Percentiles rank a stretch among this genome's conserved stretches.
Evolutionary conservation across 495 filamentous ascomycete genomes (phyloP).

Genomic region (Penicillium dipodomyicola): DNA sequence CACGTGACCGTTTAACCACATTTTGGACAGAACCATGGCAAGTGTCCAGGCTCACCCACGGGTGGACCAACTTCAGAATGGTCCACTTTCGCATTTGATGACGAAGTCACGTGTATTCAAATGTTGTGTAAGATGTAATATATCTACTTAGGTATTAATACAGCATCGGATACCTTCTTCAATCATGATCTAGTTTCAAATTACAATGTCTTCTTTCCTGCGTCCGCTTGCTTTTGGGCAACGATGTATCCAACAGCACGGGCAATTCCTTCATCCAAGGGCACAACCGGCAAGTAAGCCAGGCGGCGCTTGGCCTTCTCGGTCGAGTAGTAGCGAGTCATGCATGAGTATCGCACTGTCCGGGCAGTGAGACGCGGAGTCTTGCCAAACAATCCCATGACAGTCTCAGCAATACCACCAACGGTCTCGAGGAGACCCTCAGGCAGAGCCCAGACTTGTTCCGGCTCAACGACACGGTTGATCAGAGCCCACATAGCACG

Average conservation of each 20-base stretch:
- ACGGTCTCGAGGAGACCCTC: constrained; percentile 61
- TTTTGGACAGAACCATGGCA: too few relatives aligned
- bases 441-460: constrained; percentile 67
- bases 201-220: constrained; percentile 47
- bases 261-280: constrained; percentile 69
- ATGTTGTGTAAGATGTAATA: background rate
- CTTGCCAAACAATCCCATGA: constrained; percentile 65
- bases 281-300: constrained; percentile 72
- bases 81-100: background rate
- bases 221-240: constrained; percentile 43
- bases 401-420: constrained; percentile 66
- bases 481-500: constrained; percentile 75
- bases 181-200: constrained; percentile 6
- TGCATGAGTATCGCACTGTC: constrained; percentile 70
- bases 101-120: background rate
- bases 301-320: constrained; percentile 78
- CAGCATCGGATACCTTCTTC: constrained; percentile 17
- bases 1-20: background rate
- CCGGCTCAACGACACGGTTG: constrained; percentile 59
- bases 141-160: constrained; percentile 21
- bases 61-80: background rate
- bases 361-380: constrained; percentile 72
- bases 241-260: constrained; percentile 66
- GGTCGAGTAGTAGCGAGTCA: constrained; percentile 82
- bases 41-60: too few relatives aligned